A percentile compares a stretch with the other conserved stretches of the same genome.
These are phyloP conservation scores for Zea luxurians DNA, from an alignment of 176 grass and related monocot species.

Conservation along the genomic window DNA sequence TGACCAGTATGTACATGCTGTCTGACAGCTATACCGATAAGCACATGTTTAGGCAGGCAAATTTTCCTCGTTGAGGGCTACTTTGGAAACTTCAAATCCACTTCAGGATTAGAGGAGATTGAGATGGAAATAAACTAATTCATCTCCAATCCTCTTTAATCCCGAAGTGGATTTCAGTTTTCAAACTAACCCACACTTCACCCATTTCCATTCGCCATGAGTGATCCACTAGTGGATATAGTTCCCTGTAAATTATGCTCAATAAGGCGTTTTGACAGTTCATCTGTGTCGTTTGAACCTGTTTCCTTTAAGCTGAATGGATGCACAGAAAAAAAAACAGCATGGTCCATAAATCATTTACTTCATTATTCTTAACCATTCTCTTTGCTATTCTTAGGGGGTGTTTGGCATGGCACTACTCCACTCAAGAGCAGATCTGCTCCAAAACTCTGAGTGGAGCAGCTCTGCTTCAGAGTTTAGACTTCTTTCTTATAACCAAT, in stretches of 20 bases:
- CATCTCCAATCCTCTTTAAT: too few species aligned
- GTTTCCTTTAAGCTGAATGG: slow-evolving; percentile 2
- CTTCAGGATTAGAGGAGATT: too few species aligned
- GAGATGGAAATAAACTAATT: too few species aligned
- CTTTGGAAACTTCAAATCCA: too few species aligned
- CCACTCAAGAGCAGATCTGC: too few species aligned
- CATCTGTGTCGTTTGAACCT: background rate
- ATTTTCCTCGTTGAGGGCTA: slow-evolving; percentile 70
- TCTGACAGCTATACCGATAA: background rate
- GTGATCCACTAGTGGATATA: slow-evolving; percentile 71
- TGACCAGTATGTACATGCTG: background rate
- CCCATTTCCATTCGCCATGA: slow-evolving; percentile 87
- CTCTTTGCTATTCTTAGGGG: background rate
- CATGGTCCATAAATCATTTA: background rate
- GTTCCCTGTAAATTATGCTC: slow-evolving; percentile 54
- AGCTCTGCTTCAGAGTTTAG: too few species aligned
- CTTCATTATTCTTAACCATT: background rate
- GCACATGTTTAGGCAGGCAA: slow-evolving; percentile 45
- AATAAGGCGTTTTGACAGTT: slow-evolving; percentile 19
- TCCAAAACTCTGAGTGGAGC: too few species aligned
- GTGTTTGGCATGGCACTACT: too few species aligned
- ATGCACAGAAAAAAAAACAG: background rate
- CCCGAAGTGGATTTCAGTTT: too few species aligned
- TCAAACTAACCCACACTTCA: too few species aligned
- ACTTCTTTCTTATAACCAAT: too few species aligned